Base-by-base conservation (phyloP, 1,139 yeast genomes). In the Diutina mesorugosa region DNA sequence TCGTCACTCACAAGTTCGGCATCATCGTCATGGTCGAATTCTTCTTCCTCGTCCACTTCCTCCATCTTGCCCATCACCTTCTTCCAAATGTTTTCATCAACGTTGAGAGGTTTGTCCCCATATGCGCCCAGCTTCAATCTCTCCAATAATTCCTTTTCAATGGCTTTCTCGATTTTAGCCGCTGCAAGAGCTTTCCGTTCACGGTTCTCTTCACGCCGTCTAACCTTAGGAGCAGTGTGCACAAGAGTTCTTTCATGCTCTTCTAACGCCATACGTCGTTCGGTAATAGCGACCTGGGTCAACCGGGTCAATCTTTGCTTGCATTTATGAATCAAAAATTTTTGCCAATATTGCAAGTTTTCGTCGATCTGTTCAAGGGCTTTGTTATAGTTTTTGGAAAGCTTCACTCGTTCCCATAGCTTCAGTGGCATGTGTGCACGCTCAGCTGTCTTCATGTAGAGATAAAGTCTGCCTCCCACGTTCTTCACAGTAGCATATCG, bases 81-180 rank as follows among this genome's bases (percentile, higher is more conserved):
- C 79, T 87, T 86, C 99, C 99, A 93, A 60, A 93, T 84, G 72
- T 85, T 85, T 67, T 91, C 97, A 65, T 93, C 98, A 52, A 93
- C 99, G 67, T 93, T 93, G 67, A 93, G 78, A 58, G 99, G 99
- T 69, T 91, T 89, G 67, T 93, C 98, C 61, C 99, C 99, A 67
- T 93, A 93, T 6, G 98, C 98, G 60, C 99, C 99, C 69, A 93
- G 85, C 82, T 93, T 93, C 65, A 93, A 81, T 72, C 99, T 84
- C 57, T 91, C 97, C 65, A 93, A 78, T 62, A 93, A 79, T 72
- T 93, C 99, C 73, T 90, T 90, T 71, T 93, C 99, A 63, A 93
- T 93, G 12, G 96, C 90, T 74, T 90, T 90, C 70, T 93, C 99
- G 64, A 93, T 88, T 76, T 88, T 88, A 45, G 99, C 99, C 26